These are phyloP conservation scores for Neohortaea acidophila DNA, from an alignment of 495 filamentous ascomycete species.

Conservation along the genomic window DNA sequence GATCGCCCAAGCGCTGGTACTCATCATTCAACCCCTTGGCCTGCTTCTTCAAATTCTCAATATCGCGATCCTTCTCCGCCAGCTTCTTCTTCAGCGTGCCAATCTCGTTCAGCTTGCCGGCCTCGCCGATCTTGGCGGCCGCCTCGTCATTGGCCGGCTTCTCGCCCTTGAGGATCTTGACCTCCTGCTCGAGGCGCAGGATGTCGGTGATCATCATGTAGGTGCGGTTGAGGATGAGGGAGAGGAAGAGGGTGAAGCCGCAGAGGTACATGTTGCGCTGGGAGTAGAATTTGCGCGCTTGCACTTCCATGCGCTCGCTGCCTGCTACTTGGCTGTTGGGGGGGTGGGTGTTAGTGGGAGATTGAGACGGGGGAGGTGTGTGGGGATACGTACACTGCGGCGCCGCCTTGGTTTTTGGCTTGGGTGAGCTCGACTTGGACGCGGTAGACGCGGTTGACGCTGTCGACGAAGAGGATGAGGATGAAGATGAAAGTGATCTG, in stretches of 20 bases:
- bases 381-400: constrained; percentile 28
- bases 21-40: constrained; percentile 77
- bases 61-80: constrained; percentile 28
- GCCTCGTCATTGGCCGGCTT: constrained; percentile 55
- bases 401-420: constrained; percentile 39
- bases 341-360: constrained; percentile 1
- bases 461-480: constrained; percentile 92
- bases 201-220: constrained; percentile 94
- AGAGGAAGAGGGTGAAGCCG: constrained; percentile 97
- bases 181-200: constrained; percentile 80
- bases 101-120: constrained; percentile 59
- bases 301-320: constrained; percentile 90
- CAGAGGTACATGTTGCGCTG: constrained; percentile 99
- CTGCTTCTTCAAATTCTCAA: constrained; percentile 47
- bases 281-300: constrained; percentile 99
- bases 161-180: constrained; percentile 73
- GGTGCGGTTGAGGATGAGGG: constrained; percentile 95
- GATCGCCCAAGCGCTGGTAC: constrained; percentile 71
- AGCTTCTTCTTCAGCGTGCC: constrained; percentile 46
- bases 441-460: constrained; percentile 94
- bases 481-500: constrained; percentile 98
- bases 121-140: constrained; percentile 43
- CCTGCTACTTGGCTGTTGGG: constrained; percentile 49
- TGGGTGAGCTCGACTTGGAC: constrained; percentile 75
- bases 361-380: constrained; percentile 12